Evolutionary conservation across 768 basidiomycete species (phyloP), one percentile per base, ranked within the genome.

Genomic region (Clitopilus hobsonii): DNA sequence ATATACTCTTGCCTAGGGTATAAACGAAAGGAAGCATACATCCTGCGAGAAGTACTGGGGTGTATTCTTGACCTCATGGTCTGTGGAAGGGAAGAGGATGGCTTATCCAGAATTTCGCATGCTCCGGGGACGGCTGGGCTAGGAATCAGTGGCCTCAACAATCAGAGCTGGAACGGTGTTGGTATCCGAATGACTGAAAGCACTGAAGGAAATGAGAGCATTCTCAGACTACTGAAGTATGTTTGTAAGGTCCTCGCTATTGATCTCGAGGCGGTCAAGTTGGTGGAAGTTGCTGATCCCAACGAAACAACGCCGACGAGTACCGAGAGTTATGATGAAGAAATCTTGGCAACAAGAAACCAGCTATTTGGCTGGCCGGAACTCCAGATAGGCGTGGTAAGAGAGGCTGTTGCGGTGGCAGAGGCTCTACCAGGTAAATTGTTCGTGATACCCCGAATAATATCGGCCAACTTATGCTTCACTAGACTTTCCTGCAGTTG

Each of bases 351-450:
- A 28, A 69, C 72, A 18, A 66, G 71, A 26, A 73, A 69, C 23
- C 83, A 85, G 58, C 69, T 80, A 4, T 91, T 85, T 65, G 97
- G 97, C 3, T 98, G 96, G 96, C 88, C 94, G 2, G 92, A 94
- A 67, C 74, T 99, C 36, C 96, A 97, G 73, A 83, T 98, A 16
- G 94, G 93, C 22, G 84, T 95, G n/a, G 78, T 98, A 20, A 82
- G 93, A 30, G 97, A 98, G 67, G 92, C 94, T 0, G 86, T 98
- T 20, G 86, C 89, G 0, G 85, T 98, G 2, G 91, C 93, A 1
- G 93, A 98, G 68, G 85, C 92, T 13, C 72, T 99, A 22, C 94
- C 96, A 54, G 94, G 94, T 92, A 57, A 53, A 79, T 71, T 3
- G n/a, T n/a, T n/a, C n/a, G n/a, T n/a, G 54, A 50, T 49, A 18